Evolutionary conservation across 1,284 basidiomycete genomes (phyloP), one percentile per base, ranked within the genome.

Genomic region (Sporisorium reilianum): DNA sequence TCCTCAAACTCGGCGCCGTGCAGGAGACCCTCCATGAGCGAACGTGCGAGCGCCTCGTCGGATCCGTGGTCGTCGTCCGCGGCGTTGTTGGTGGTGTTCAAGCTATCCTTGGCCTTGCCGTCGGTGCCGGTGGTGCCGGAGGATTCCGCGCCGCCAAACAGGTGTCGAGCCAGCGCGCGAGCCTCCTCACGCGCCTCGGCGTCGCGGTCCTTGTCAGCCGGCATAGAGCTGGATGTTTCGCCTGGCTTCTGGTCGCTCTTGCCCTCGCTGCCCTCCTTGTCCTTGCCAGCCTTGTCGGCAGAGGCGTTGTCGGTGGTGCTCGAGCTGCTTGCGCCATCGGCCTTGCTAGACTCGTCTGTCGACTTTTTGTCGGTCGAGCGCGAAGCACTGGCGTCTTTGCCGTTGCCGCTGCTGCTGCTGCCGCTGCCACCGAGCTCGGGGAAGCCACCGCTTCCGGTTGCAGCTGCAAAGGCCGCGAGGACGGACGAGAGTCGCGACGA

Each of bases 391-490:
- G 41, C 49, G 4, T 89, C 89, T 86, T 91, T 92, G 34, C 90
- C 92, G 75, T 91, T 93, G 26, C 32, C 30, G 42, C 51, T 44
- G 28, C 28, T 30, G 28, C 28, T 30, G 28, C 28, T 30, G 28
- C 28, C 9, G 45, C 68, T 55, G 53, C 55, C 48, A 41, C 51
- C 46, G 20, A 67, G 64, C 45, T 70, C 61, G 10, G 67, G 64
- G 55, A 64, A 71, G 16, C 56, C 64, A 16, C 64, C 56, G 14
- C 67, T 61, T 22, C 86, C 86, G 7, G 85, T 91, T 0, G 91
- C 90, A 5, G 85, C 86, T 5, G 93, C 91, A 53, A 97, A 88
- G 3, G 95, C 92, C 26, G 95, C 94, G 48, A 98, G 89, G 90
- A 97, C 94, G 40, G 91, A 91, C 4, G 93, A 92, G 14, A 97